Evolutionary conservation across 805 yeast species (phyloP), one percentile per base, ranked within the genome.

Genomic region (Hanseniaspora meyeri): DNA sequence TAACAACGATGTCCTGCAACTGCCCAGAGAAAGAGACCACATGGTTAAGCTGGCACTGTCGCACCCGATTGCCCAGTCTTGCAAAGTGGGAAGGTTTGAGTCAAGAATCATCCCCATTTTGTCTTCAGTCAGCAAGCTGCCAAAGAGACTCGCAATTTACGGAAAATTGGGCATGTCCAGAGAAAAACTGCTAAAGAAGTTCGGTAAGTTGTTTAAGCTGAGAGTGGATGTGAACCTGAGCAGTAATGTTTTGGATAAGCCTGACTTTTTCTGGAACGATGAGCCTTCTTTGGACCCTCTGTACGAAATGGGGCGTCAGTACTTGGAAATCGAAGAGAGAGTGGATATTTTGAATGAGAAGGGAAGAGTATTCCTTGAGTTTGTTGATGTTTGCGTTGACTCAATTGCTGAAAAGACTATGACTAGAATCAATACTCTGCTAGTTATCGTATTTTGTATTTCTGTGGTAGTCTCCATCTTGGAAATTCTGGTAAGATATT

Each of bases 271-370:
- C 68, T 93, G 98, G 98, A 86, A 90, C 51, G 78, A 77, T 60
- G 98, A 93, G 70, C 98, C 98, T 5, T 90, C 95, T 40, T 76
- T 93, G 61, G 95, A 91, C 66, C 97, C 97, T 3, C 72, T 93
- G 43, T 93, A 93, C 68, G 75, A 76, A 38, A 97, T 97, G 1
- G 82, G 90, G 57, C 72, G 96, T 58, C 96, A 93, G 61, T 93
- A 93, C 64, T 72, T 93, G 57, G 98, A 93, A 69, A 90, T 93
- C 60, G 97, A 91, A 66, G 96, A 87, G 69, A 73, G 98, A 55
- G 96, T 91, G 34, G 90, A 87, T 65, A 96, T 93, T 5, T 74
- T 93, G 50, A 93, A 93, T 64, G 97, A 91, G 66, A 74, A 97
- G 50, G 90, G 97, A 68, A 86, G 85, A 66, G 96, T 93, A 32